Evolutionary conservation across 306 rosid genomes (phyloP).

Genomic region (Glycyrrhiza uralensis): DNA sequence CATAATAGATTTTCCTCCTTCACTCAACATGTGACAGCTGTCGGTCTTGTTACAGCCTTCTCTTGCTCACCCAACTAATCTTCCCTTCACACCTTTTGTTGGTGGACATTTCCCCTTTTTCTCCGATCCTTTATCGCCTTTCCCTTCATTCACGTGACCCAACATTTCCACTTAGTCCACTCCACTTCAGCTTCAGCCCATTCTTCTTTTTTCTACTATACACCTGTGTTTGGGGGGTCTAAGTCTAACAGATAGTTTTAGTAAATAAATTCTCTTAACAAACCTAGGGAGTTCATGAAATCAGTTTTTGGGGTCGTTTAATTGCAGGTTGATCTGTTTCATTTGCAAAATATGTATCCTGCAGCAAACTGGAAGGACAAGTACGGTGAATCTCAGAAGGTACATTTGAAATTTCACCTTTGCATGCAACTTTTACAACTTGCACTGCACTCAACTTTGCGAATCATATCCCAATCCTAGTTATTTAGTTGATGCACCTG

Average conservation of each 20-base stretch:
- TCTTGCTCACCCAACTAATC: background rate
- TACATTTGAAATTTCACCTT: conserved; percentile 17
- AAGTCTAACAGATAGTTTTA: background rate
- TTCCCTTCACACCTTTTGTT: background rate
- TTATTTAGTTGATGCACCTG: background rate
- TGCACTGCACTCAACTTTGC: background rate
- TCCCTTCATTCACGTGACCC: background rate
- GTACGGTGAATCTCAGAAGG: conserved; percentile 76
- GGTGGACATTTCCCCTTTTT: background rate
- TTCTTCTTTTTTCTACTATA: background rate
- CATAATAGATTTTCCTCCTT: background rate
- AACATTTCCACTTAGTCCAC: background rate
- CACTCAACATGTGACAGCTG: background rate
- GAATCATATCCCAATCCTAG: background rate
- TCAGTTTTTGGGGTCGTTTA: conserved; percentile 4
- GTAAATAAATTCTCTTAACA: conserved; percentile 12
- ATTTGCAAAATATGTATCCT: conserved; percentile 68
- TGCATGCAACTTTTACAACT: conserved; percentile 14
- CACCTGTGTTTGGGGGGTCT: background rate
- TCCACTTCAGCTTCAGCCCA: background rate
- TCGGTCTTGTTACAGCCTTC: background rate
- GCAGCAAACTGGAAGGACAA: conserved; percentile 66
- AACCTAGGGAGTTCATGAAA: background rate
- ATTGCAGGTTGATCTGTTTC: conserved; percentile 82
- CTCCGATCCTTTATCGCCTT: background rate